Evolutionary conservation across 441 rosid species (phyloP), one percentile per base, ranked within the genome.

Genomic region (Croton setiger): DNA sequence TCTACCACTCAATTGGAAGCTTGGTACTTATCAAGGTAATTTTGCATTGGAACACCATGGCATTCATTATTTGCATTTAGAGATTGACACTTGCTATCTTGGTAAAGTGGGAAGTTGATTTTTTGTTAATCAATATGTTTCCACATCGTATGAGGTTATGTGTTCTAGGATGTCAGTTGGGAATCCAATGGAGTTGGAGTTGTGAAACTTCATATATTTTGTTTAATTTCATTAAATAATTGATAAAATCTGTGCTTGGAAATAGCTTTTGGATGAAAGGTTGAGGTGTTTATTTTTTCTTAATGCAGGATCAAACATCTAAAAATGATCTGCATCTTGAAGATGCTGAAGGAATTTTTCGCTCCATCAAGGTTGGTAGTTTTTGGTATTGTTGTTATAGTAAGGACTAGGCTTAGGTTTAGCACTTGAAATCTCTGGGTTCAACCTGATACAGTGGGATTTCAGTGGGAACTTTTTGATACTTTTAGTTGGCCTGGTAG

Each of bases 1-100:
- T 85, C 82, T 84, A 89, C 81, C 72, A 88, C 76, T 79, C 95
- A 17, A 76, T 92, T 10, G 83, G 91, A 73, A 84, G 93, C 44
- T 79, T 92, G 86, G 78, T 75, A 63, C 86, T 89, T 66, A 75
- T 88, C 74, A 90, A 90, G 98, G 99, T 92, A 85, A 83, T 57
- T 51, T 58, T 73, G 27, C 3, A 36, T 52, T 7, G 31, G 55
- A 58, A 23, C n/a, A 7, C 36, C 9, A 31, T 17, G 36, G 3
- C 4, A 49, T n/a, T n/a, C n/a, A n/a, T n/a, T n/a, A n/a, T n/a
- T n/a, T 69, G 43, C 37, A 39, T 65, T 31, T 23, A n/a, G 31
- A 47, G 17, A 17, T 61, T 62, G 54, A 41, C 31, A 27, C 39
- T 41, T 45, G 20, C 36, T 51, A n/a, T 31, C 45, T 17, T 6